phyloP scores from a whole-genome alignment of 1,284 basidiomycete species.

The Clitocybe nebularis region DNA sequence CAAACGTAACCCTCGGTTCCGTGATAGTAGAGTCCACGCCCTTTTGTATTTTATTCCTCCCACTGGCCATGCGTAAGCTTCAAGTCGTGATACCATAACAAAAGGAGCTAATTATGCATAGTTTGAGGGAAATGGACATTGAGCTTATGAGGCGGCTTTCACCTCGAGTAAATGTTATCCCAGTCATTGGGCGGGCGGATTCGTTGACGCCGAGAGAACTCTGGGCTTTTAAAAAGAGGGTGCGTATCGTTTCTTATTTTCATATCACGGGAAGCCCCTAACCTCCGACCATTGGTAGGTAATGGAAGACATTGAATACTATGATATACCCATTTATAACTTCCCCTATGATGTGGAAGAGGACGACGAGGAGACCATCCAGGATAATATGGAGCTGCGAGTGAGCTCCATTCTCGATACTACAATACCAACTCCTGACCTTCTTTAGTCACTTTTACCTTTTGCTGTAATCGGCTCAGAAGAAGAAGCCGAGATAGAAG shows the following conservation, averaged over 20 bases:
- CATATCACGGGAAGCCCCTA: slow-evolving; percentile 16
- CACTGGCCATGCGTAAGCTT: slow-evolving; percentile 49
- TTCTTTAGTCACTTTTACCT: slow-evolving; percentile 70
- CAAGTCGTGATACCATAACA: no score
- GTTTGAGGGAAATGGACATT: slow-evolving; percentile 95
- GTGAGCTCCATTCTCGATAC: slow-evolving; percentile 33
- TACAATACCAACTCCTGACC: not conserved
- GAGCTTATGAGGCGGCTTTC: slow-evolving; percentile 93
- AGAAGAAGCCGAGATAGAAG: slow-evolving; percentile 88
- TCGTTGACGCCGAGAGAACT: slow-evolving; percentile 86
- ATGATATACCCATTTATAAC: slow-evolving; percentile 97
- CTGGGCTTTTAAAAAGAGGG: slow-evolving; percentile 90
- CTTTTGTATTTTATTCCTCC: slow-evolving; percentile 97
- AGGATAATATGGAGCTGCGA: slow-evolving; percentile 90
- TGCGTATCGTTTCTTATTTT: slow-evolving; percentile 33
- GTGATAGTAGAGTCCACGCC: slow-evolving; percentile 93
- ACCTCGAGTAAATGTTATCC: slow-evolving; percentile 96
- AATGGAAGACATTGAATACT: slow-evolving; percentile 98
- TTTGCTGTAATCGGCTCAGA: slow-evolving; percentile 97
- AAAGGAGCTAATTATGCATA: slow-evolving; percentile 29
- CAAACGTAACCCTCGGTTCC: slow-evolving; percentile 97
- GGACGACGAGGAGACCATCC: slow-evolving; percentile 96
- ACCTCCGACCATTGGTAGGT: slow-evolving; percentile 47
- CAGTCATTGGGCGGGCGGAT: slow-evolving; percentile 95
- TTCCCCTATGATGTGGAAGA: slow-evolving; percentile 98